Percentiles rank a stretch among this genome's conserved stretches.
These are phyloP conservation scores for Obba rivulosa DNA, from an alignment of 768 basidiomycete genomes.

Conservation along the genomic window DNA sequence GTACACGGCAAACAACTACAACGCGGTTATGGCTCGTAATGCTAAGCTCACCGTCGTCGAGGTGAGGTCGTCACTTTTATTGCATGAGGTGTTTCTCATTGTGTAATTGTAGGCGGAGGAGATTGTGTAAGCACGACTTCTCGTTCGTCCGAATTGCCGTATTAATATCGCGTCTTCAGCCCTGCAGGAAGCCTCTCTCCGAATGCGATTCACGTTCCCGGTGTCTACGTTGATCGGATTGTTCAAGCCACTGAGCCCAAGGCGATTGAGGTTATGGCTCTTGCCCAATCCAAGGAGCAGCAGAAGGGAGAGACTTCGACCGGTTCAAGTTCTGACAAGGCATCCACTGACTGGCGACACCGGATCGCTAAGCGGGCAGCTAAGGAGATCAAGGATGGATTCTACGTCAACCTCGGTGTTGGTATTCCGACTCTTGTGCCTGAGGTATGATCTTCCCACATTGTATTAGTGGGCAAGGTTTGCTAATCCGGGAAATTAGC, in stretches of 20 bases:
- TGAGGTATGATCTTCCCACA: slow-evolving; percentile 20
- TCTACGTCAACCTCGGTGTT: slow-evolving; percentile 82
- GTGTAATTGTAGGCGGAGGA: slow-evolving; percentile 11
- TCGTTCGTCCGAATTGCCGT: neutral
- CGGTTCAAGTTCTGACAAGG: slow-evolving; percentile 11
- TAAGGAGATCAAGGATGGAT: slow-evolving; percentile 81
- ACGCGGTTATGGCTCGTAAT: slow-evolving; percentile 79
- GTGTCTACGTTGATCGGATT: slow-evolving; percentile 84
- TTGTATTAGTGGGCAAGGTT: neutral
- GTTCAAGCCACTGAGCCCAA: slow-evolving; percentile 72
- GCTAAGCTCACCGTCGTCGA: slow-evolving; percentile 88
- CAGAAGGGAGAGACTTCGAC: slow-evolving; percentile 9
- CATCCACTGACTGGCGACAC: slow-evolving; percentile 32
- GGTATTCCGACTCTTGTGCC: slow-evolving; percentile 89
- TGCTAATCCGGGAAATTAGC: slow-evolving; percentile 24
- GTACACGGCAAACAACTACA: slow-evolving; percentile 83
- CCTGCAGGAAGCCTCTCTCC: slow-evolving; percentile 49
- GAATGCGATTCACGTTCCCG: slow-evolving; percentile 73
- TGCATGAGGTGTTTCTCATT: neutral
- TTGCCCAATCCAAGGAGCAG: slow-evolving; percentile 35
- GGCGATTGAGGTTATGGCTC: slow-evolving; percentile 67
- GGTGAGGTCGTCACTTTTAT: slow-evolving; percentile 27
- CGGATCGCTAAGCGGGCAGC: slow-evolving; percentile 82
- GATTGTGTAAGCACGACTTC: slow-evolving; percentile 19
- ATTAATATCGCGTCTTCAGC: slow-evolving; percentile 4